Evolutionary conservation across 2,329 filamentous ascomycete species (phyloP).

Genomic region (Beauveria rudraprayagi): DNA sequence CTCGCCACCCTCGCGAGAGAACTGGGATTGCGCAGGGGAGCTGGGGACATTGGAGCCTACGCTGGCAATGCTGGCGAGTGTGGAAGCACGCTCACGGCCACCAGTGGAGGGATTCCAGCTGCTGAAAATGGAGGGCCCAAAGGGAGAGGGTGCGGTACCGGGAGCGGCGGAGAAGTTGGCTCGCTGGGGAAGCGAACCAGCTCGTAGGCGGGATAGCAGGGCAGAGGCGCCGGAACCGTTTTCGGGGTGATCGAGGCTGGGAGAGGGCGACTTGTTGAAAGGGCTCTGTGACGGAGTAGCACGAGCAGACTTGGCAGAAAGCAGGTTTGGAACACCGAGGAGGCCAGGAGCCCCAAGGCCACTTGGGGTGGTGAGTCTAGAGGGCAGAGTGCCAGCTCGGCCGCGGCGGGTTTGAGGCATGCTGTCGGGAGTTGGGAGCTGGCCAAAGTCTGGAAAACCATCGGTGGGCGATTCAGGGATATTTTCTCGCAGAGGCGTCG

Average conservation of each 20-base stretch:
- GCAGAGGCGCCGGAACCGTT: slow-evolving; percentile 61
- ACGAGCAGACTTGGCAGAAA: slow-evolving; percentile 68
- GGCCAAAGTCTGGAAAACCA: slow-evolving; percentile 85
- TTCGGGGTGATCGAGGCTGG: slow-evolving; percentile 41
- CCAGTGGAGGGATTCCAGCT: slow-evolving; percentile 64
- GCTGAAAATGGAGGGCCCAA: slow-evolving; percentile 85
- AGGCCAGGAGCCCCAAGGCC: slow-evolving; percentile 44
- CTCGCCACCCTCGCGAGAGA: slow-evolving; percentile 73
- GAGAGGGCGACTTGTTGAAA: slow-evolving; percentile 60
- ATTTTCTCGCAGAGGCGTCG: slow-evolving; percentile 90
- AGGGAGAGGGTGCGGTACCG: slow-evolving; percentile 52
- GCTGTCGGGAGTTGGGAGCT: slow-evolving; percentile 57
- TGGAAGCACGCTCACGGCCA: slow-evolving; percentile 75
- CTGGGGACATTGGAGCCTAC: slow-evolving; percentile 84
- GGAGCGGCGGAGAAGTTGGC: slow-evolving; percentile 56
- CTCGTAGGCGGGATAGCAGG: slow-evolving; percentile 75
- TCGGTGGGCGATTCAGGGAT: slow-evolving; percentile 96
- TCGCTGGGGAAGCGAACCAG: slow-evolving; percentile 89
- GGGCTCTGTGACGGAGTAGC: slow-evolving; percentile 82
- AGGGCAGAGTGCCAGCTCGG: slow-evolving; percentile 92
- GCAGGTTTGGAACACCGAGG: slow-evolving; percentile 43
- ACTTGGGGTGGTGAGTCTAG: slow-evolving; percentile 75
- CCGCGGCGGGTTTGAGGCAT: slow-evolving; percentile 67
- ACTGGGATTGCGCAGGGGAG: slow-evolving; percentile 79
- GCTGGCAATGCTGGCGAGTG: slow-evolving; percentile 73